These are phyloP conservation scores for Moringa oleifera DNA, from an alignment of 345 rosid genomes.

Conservation along the genomic window DNA sequence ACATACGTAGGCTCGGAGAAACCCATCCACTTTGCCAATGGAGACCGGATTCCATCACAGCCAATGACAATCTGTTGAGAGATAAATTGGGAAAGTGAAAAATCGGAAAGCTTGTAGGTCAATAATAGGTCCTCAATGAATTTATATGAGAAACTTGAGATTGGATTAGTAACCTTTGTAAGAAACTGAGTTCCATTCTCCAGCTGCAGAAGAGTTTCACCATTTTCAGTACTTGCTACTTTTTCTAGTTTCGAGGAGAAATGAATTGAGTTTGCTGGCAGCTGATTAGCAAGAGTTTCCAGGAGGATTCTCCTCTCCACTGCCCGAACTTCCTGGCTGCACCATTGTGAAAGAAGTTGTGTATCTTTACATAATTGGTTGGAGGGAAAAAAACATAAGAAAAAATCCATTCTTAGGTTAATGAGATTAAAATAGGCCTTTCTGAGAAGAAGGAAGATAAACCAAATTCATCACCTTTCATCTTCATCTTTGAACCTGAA, in stretches of 20 bases:
- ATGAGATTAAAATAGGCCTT: neutral
- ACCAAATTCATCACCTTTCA: constrained; percentile 48
- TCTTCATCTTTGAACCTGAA: constrained; percentile 90
- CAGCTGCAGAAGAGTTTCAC: constrained; percentile 53
- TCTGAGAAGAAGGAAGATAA: neutral
- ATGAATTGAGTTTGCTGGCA: constrained; percentile 56
- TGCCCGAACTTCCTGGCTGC: constrained; percentile 93
- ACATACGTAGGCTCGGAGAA: constrained; percentile 74
- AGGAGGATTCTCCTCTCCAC: constrained; percentile 81
- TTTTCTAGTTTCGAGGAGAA: constrained; percentile 65
- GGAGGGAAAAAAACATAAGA: neutral
- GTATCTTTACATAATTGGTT: neutral
- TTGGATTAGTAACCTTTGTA: constrained; percentile 44
- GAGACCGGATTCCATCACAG: constrained; percentile 81
- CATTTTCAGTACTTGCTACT: constrained; percentile 38
- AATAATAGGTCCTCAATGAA: neutral
- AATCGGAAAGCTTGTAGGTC: neutral
- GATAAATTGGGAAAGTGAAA: neutral
- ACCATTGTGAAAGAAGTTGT: neutral
- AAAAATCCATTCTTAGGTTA: neutral
- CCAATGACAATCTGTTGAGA: constrained; percentile 73
- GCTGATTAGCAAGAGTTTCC: constrained; percentile 65
- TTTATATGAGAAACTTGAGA: neutral
- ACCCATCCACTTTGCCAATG: constrained; percentile 84
- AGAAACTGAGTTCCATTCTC: constrained; percentile 48